Evolutionary conservation across 768 basidiomycete species (phyloP), one percentile per base, ranked within the genome.

Genomic region (Auricularia heimuer): DNA sequence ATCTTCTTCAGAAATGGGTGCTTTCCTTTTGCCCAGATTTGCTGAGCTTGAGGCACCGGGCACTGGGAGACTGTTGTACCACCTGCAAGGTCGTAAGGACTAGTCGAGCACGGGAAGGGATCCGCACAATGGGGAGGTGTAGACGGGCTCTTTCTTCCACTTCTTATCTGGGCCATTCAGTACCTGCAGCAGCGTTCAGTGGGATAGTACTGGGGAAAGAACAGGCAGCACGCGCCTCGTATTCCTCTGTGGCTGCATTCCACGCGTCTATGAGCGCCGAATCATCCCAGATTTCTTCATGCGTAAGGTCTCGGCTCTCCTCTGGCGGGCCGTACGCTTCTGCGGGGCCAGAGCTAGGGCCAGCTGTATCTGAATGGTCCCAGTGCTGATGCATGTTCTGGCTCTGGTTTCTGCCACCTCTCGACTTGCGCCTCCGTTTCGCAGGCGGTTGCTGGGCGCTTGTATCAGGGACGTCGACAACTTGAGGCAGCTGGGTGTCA

Each of bases 281-380:
- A 72, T 93, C 91, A 68, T 93, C 91, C 91, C 91, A 93, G 44
- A 91, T 85, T 70, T 93, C 90, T 61, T 85, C 82, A 39, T 87
- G 81, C 8, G 86, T 84, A 65, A 91, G 79, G 64, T 84, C 79
- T 34, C 86, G 80, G 68, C 86, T 85, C 70, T 87, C 84, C 37
- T 80, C 79, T 34, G 80, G 77, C 11, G 78, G 77, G 3, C 65
- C 67, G 18, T 72, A 75, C 2, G 72, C 75, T 18, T 42, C 62
- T 29, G 11, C 34, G 3, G 8, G 14, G 61, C n/a, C 61, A n/a
- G 8, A 10, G 24, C n/a, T 29, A 10, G 16, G 37, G 14, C 37
- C 61, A 42, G 37, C 62, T 36, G 65, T 67, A 16, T 73, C 75
- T 18, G 76, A 76, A 61, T 81, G 78, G 62, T 83, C 78, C 76